Percentiles rank a stretch among this genome's conserved stretches.
phyloP scores from a whole-genome alignment of 2,329 filamentous ascomycete species.

The Diaporthe citrichinensis region DNA sequence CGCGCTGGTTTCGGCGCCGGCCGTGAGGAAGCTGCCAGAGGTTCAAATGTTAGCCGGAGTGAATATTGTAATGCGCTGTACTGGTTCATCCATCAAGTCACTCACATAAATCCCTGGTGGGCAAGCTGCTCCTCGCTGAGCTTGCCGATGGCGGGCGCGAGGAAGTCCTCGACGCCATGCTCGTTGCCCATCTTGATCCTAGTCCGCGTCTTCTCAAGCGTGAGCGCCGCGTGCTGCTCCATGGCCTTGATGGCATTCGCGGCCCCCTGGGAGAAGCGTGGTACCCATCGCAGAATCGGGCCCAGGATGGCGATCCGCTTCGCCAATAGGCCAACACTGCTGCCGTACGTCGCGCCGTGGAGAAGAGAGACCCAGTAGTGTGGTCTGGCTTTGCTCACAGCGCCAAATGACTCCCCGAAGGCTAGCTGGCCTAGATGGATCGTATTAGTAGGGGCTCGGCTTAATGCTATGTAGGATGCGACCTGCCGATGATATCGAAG shows the following conservation, averaged over 20 bases:
- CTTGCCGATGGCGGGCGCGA: conserved; percentile 38
- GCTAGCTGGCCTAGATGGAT: conserved; percentile 40
- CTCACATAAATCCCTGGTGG: conserved; percentile 34
- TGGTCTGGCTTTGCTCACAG: conserved; percentile 33
- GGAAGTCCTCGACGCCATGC: conserved; percentile 41
- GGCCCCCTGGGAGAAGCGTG: conserved; percentile 28
- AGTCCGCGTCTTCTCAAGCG: conserved; percentile 40
- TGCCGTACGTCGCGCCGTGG: conserved; percentile 36
- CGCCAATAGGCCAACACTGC: conserved; percentile 34
- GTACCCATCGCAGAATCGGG: conserved; percentile 32
- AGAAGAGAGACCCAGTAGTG: conserved; percentile 44
- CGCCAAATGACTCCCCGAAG: conserved; percentile 45
- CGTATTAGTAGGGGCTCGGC: neutral
- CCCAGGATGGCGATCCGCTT: conserved; percentile 41
- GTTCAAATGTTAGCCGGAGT: neutral
- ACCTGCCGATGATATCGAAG: conserved; percentile 46
- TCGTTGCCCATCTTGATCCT: conserved; percentile 42
- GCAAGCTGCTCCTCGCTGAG: conserved; percentile 38
- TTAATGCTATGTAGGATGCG: fast-evolving
- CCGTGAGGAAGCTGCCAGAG: conserved; percentile 39
- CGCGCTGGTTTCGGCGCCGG: conserved; percentile 44
- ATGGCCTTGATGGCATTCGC: conserved; percentile 31
- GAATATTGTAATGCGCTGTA: fast-evolving
- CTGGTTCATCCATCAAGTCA: fast-evolving
- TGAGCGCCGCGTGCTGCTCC: conserved; percentile 36